Evolutionary conservation across 192 early-diverging fungal species (phyloP).

Genomic region (Rhizophlyctis rosea): DNA sequence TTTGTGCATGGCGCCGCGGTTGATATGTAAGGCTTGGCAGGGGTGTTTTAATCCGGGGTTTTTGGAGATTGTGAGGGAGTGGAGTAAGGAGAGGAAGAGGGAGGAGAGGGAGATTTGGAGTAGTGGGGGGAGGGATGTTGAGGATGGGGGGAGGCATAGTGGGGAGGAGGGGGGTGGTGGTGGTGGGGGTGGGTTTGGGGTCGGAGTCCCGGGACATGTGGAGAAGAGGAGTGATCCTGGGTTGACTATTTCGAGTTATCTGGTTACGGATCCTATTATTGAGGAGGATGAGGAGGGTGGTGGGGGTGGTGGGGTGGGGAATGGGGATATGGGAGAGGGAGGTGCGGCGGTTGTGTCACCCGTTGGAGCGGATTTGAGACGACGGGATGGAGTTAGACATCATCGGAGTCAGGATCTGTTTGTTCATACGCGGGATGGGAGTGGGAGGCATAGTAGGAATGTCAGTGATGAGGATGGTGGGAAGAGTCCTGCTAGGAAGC

Average conservation of each 20-base stretch:
- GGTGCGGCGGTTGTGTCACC: too few relatives aligned
- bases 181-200: neutral
- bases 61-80: constrained; percentile 33
- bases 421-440: too few relatives aligned
- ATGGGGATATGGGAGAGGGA: too few relatives aligned
- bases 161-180: constrained; percentile 4
- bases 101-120: neutral
- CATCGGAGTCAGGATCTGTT: too few relatives aligned
- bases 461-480: too few relatives aligned
- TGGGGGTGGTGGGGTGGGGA: too few relatives aligned
- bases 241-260: too few relatives aligned
- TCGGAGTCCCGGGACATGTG: neutral
- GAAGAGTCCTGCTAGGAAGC: too few relatives aligned
- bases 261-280: neutral
- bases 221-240: neutral
- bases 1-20: constrained; percentile 68
- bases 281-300: neutral
- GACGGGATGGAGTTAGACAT: too few relatives aligned
- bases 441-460: too few relatives aligned
- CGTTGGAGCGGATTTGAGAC: too few relatives aligned
- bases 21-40: constrained; percentile 54
- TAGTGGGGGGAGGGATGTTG: constrained; percentile 4
- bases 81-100: constrained; percentile 20
- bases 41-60: constrained; percentile 18
- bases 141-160: constrained; percentile 6